Evolutionary conservation across 2,329 filamentous ascomycete species (phyloP).

Genomic region (Colletotrichum eremochloae): DNA sequence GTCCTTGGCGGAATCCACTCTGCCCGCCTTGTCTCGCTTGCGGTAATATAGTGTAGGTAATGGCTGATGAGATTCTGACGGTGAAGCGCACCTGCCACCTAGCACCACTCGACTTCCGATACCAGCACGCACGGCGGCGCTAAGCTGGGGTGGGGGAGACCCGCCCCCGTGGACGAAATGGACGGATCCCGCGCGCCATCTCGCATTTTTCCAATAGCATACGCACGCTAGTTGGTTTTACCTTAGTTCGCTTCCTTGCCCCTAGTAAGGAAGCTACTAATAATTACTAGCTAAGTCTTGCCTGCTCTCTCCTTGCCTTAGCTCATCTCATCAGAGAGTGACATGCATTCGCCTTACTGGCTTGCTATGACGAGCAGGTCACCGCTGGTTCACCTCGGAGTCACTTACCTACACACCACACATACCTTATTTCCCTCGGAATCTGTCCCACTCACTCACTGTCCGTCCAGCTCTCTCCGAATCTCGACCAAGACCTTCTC

Average conservation of each 20-base stretch:
- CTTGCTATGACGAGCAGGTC: conserved; percentile 32
- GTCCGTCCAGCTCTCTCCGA: background rate
- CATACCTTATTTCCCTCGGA: conserved; percentile 5
- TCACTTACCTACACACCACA: background rate
- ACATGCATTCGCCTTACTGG: conserved; percentile 30
- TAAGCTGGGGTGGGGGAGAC: background rate
- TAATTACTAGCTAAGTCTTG: background rate
- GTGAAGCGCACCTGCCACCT: background rate
- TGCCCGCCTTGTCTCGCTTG: conserved; percentile 16
- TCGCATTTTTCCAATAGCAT: background rate
- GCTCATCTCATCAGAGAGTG: conserved; percentile 34
- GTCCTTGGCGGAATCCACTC: conserved; percentile 9
- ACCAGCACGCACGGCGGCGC: background rate
- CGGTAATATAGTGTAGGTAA: conserved; percentile 2
- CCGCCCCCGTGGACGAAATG: conserved; percentile 1
- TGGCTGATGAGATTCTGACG: conserved; percentile 1
- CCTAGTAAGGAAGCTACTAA: background rate
- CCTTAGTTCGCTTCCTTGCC: no score
- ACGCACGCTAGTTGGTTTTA: background rate
- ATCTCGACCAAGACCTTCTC: conserved; percentile 1
- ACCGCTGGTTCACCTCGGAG: conserved; percentile 38
- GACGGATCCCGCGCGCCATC: conserved; percentile 38
- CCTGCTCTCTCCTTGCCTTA: conserved; percentile 12
- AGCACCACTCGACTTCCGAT: background rate
- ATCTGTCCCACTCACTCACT: conserved; percentile 1